A percentile compares a stretch with the other conserved stretches of the same genome.
phyloP scores from a whole-genome alignment of 2,329 filamentous ascomycete genomes.

The Hysterium pulicare region DNA sequence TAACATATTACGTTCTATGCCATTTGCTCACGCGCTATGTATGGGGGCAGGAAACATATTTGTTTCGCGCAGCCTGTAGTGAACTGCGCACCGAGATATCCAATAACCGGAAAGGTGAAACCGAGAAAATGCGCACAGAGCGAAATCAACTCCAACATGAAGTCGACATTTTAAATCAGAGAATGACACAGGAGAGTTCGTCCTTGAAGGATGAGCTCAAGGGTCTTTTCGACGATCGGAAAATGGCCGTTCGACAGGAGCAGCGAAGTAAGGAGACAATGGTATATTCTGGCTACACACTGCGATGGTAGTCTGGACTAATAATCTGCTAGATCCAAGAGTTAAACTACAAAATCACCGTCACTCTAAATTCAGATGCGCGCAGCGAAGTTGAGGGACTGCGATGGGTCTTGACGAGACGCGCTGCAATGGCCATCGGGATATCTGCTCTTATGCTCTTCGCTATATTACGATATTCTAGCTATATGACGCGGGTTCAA shows the following conservation, averaged over 20 bases:
- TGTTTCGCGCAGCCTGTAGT: slow-evolving; percentile 90
- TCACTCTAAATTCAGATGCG: slow-evolving; percentile 81
- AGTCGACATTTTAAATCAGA: slow-evolving; percentile 85
- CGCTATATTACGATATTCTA: slow-evolving; percentile 38
- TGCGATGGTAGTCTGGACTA: slow-evolving; percentile 6
- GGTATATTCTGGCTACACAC: slow-evolving; percentile 41
- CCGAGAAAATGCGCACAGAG: slow-evolving; percentile 79
- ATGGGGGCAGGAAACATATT: slow-evolving; percentile 66
- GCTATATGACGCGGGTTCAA: slow-evolving; percentile 37
- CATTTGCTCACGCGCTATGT: background rate
- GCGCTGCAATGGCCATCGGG: slow-evolving; percentile 60
- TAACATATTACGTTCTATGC: background rate
- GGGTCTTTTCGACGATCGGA: slow-evolving; percentile 93
- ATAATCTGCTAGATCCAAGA: slow-evolving; percentile 67
- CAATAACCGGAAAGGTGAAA: slow-evolving; percentile 70
- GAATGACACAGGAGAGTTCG: slow-evolving; percentile 76
- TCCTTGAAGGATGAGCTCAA: slow-evolving; percentile 87
- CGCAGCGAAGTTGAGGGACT: slow-evolving; percentile 90
- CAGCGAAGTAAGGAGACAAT: slow-evolving; percentile 80
- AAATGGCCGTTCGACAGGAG: slow-evolving; percentile 86
- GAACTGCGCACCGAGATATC: slow-evolving; percentile 85
- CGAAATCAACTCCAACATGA: slow-evolving; percentile 87
- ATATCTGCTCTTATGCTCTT: slow-evolving; percentile 46
- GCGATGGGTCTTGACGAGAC: slow-evolving; percentile 73
- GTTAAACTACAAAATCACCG: slow-evolving; percentile 94